A percentile compares a stretch with the other conserved stretches of the same genome.
Conservation (phyloP, 805 yeast genomes). For the Kodamaea leandrae region DNA sequence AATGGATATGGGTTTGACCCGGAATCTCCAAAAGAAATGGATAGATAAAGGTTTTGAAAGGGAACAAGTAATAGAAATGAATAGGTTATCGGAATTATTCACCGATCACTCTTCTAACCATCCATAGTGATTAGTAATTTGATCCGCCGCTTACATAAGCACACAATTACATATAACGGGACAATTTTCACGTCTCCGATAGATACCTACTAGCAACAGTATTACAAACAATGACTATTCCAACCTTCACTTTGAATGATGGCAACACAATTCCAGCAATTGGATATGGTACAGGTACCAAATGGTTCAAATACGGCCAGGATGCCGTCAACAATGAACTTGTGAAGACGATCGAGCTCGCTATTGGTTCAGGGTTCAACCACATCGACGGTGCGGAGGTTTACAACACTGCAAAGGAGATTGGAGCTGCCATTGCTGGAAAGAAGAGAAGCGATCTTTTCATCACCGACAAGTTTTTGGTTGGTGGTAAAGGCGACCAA, state of each 20-base stretch:
- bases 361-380: conserved; percentile 51
- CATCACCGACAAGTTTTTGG: conserved; percentile 57
- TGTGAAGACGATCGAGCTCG: conserved; percentile 44
- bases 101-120: too few relatives aligned
- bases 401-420: conserved; percentile 57
- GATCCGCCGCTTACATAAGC: too few relatives aligned
- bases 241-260: conserved; percentile 27
- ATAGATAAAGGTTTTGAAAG: too few relatives aligned
- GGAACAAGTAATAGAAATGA: too few relatives aligned
- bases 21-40: too few relatives aligned
- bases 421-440: conserved; percentile 46
- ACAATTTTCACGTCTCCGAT: too few relatives aligned
- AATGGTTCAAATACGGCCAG: conserved; percentile 35
- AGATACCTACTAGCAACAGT: too few relatives aligned
- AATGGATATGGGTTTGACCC: too few relatives aligned
- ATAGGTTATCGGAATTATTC: too few relatives aligned
- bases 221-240: conserved; percentile 6
- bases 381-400: conserved; percentile 69
- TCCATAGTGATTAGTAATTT: too few relatives aligned
- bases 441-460: conserved; percentile 44
- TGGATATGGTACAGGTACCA: conserved; percentile 43
- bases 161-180: too few relatives aligned
- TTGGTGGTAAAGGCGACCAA: conserved; percentile 17
- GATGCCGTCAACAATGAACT: conserved; percentile 30
- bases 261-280: conserved; percentile 42